Base-by-base conservation (phyloP, 2,329 filamentous ascomycete species). In the Trichoderma sp. region DNA sequence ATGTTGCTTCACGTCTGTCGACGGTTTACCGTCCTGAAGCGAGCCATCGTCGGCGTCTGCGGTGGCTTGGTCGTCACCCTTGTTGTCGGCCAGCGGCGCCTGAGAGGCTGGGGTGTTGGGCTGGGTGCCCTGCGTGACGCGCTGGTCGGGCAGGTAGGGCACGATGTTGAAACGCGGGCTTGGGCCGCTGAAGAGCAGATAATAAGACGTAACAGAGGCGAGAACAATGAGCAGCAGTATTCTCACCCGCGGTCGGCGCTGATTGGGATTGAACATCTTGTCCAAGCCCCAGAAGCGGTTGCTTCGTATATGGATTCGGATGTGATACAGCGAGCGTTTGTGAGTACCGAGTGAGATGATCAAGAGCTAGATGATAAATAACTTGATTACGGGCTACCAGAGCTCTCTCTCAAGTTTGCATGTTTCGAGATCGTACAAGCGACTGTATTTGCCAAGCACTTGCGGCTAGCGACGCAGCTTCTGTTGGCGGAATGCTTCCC, bases 131-230 rank as follows among this genome's bases (percentile, higher is more conserved):
- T 59, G 24, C 2, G 63, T 27, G n/a, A 33, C n/a, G 47, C 40
- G 59, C 60, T 47, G 40, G 11, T 73, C 68, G 33, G 71, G 70
- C 16, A 73, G 70, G 67, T 77, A 78, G 2, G 79, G 79, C 11
- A 81, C 80, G 27, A 80, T 77, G 60, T 76, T 79, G 49, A 81
- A 74, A 27, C 72, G 75, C 11, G 77, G 73, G 16, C 74, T 71
- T 16, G 80, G 77, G 24, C 76, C 77, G 70, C 79, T 80, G 68
- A 83, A 79, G 24, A 84, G 71, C 55, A 84, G 71, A 73, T 81
- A 83, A 72, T 84, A 85, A 40, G 83, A 77, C n/a, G 80, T 77
- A 24, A 81, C 72, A 43, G 79, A 74, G 35, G 80, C 80, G 27
- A 84, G 69, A 37, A 77, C 76, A 29, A 84, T 74, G 43, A 84